Evolutionary conservation across 108 stramenopile genomes (phyloP), one percentile per base, ranked within the genome.

Genomic region (Aurantiochytrium sp.): DNA sequence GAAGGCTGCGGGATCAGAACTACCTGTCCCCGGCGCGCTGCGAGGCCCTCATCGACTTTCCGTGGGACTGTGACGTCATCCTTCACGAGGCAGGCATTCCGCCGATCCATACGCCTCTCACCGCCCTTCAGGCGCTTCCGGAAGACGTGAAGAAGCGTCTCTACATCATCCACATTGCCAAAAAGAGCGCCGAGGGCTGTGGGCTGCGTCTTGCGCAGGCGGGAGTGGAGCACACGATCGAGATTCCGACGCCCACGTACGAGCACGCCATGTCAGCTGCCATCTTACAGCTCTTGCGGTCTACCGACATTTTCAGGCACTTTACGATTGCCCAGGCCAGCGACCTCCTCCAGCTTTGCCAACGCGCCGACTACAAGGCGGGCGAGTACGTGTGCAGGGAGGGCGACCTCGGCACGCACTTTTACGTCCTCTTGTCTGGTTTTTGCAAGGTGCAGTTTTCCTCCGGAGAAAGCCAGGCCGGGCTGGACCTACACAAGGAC

Each of bases 11-110:
- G 59, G 89, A 91, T 30, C 89, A 96, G 90, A 95, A 95, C 42
- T 92, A 95, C 19, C 87, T 97, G 15, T 93, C 95, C 4, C 93
- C 91, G 88, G 95, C 90, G 24, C 86, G 96, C 65, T 94, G 93
- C 5, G 94, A 96, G 10, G 96, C 94, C 87, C 89, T 97, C 17
- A 87, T 93, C 68, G 90, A 95, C 88, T 90, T 97, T 54, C 96
- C 97, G 3, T 96, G 96, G 89, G 91, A 96, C 52, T 93, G 93
- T 30, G 96, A 97, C 88, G 65, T 96, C 19, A 90, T 97, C 37
- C 91, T 96, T 17, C 97, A 97, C 87, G 97, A 97, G 88, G 94
- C 96, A 17, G 97, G 97, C 15, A 95, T 95, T 0, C 96, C 97
- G 17, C 97, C 97, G 10, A 94, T 97, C 54, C 97, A 97, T 91